Base-by-base conservation (phyloP, 768 basidiomycete species). In the Naganishia onofrii region DNA sequence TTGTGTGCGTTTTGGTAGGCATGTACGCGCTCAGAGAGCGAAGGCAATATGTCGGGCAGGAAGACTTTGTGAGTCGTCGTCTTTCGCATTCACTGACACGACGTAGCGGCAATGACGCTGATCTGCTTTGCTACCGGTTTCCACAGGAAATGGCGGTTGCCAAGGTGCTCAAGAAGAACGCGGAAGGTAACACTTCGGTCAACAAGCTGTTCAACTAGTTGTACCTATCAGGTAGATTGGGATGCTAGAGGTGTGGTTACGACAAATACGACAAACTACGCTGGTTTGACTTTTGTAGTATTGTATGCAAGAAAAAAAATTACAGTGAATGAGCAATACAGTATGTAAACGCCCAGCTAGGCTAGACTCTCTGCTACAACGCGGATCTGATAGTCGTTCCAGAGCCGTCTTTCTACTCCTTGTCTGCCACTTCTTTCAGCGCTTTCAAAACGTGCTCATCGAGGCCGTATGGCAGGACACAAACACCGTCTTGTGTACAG, bases 1-100 rank as follows among this genome's bases (percentile, higher is more conserved):
- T 10, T 72, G 9, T 89, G 1, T 44, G 38, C 19, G 42, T 31
- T 42, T 38, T 4, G 7, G 15, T 29, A 63, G 92, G 92, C 31
- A 97, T 97, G 95, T 98, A 96, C 77, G 95, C 95, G 0, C 84
- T 99, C 2, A 87, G 95, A 21, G 95, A 99, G 82, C 86, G 95
- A 70, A 84, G 95, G 73, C 94, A 96, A 74, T 94, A 98, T 80
- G 95, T 98, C 63, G 96, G 94, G 3, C 94, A 96, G 81, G 95
- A 98, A 78, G 95, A 98, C 78, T 98, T 98, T 77, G 52, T 52
- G 28, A 23, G 65, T n/a, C n/a, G 29, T 34, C 1, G 7, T 48
- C 21, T 23, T 31, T 32, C 9, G 10, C 44, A 21, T 46, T 34
- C 21, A 63, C 15, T 5, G 2, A 42, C 42, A 42, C 9, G 7